Evolutionary conservation across 164 flowering plant species (phyloP).

Genomic region (Dillenia turbinata): DNA sequence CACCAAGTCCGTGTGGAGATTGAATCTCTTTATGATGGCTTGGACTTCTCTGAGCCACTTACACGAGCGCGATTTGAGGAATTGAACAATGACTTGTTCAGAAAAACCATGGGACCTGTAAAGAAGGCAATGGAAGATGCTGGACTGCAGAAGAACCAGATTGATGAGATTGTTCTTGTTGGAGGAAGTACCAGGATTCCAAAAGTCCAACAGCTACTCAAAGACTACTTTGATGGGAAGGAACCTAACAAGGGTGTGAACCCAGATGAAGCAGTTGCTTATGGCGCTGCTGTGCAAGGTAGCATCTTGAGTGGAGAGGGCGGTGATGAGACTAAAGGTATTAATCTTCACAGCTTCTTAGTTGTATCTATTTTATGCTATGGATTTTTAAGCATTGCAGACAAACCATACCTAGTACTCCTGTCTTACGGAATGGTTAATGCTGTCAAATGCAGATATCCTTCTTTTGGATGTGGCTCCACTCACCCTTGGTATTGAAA

Average conservation of each 20-base stretch:
- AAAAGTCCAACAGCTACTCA: conserved; percentile 83
- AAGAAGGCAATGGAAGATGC: conserved; percentile 97
- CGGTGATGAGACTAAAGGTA: conserved; percentile 91
- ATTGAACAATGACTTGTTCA: conserved; percentile 80
- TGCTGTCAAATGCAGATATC: conserved; percentile 42
- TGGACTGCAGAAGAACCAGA: conserved; percentile 68
- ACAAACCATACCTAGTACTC: too few species aligned
- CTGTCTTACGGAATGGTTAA: too few species aligned
- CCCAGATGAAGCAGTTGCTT: conserved; percentile 97
- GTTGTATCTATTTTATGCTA: not conserved
- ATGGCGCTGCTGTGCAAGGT: conserved; percentile 92
- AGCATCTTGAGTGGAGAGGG: conserved; percentile 90
- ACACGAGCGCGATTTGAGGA: conserved; percentile 86
- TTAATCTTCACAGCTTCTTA: not conserved
- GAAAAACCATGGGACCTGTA: conserved; percentile 94
- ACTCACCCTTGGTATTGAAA: conserved; percentile 85
- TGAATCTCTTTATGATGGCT: conserved; percentile 71
- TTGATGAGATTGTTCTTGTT: conserved; percentile 92
- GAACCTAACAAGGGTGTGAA: conserved; percentile 96
- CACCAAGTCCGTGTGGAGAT: conserved; percentile 89
- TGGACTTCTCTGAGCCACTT: conserved; percentile 82
- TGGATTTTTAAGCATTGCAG: too few species aligned
- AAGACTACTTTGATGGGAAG: conserved; percentile 85
- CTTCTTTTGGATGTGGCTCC: conserved; percentile 93
- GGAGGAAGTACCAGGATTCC: conserved; percentile 97